Conservation (phyloP, 2,329 filamentous ascomycete species). For the Tolypocladium nubicola region DNA sequence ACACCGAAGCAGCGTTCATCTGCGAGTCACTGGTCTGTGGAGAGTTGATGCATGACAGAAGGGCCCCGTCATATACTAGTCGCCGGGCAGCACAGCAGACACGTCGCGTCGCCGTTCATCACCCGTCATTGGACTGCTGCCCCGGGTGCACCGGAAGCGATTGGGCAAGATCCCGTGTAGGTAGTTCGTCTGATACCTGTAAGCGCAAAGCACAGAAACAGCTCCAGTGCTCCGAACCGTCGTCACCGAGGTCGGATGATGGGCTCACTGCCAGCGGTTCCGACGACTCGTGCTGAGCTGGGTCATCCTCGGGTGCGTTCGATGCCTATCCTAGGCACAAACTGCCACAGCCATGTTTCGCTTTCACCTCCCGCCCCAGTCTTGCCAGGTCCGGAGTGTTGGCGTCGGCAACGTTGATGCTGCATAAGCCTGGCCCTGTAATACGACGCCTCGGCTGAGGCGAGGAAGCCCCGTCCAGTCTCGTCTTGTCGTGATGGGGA, state of each 20-base stretch:
- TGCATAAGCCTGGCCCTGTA: no score
- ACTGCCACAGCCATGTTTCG: not conserved
- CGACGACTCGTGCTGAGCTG: not conserved
- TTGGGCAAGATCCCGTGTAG: not conserved
- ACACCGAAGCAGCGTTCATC: not conserved
- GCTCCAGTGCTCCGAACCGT: no score
- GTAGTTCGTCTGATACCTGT: not conserved
- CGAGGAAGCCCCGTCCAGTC: not conserved
- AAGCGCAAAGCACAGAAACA: not conserved
- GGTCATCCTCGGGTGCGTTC: not conserved
- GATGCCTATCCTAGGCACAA: not conserved
- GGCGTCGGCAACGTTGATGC: not conserved
- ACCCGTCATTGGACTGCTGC: not conserved
- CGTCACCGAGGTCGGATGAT: not conserved
- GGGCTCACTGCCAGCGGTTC: not conserved
- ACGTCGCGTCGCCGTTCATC: not conserved
- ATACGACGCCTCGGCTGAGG: not conserved
- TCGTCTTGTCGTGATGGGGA: not conserved
- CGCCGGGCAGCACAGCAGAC: not conserved
- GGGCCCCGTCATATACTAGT: not conserved
- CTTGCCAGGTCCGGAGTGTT: not conserved
- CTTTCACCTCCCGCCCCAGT: not conserved
- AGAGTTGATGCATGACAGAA: not conserved
- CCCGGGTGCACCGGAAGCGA: not conserved
- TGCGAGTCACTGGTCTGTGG: not conserved